phyloP scores from a whole-genome alignment of 2,329 filamentous ascomycete genomes.

The Lasiodiplodia theobromae region DNA sequence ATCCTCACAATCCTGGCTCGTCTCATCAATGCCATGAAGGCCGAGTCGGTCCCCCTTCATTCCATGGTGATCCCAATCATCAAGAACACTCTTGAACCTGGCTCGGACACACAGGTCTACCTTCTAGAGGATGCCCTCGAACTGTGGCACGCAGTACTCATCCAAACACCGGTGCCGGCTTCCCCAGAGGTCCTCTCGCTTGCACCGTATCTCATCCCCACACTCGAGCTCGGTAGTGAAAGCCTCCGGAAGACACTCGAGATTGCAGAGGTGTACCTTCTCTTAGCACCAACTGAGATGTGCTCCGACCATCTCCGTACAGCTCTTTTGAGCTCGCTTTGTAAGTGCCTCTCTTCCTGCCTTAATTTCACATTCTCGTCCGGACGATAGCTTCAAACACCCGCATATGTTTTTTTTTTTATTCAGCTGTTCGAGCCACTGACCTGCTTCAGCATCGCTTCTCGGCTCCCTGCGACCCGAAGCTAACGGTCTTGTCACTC shows the following conservation, averaged over 20 bases:
- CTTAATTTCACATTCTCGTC: not conserved
- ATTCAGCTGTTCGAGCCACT: not conserved
- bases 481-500: constrained; percentile 55
- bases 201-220: constrained; percentile 53
- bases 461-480: constrained; percentile 57
- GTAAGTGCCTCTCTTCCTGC: constrained; percentile 2
- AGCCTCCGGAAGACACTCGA: constrained; percentile 56
- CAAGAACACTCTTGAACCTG: constrained; percentile 76
- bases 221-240: constrained; percentile 58
- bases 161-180: constrained; percentile 59
- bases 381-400: too few species aligned
- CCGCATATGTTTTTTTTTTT: too few species aligned
- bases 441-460: constrained; percentile 46
- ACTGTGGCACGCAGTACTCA: constrained; percentile 81
- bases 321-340: constrained; percentile 44
- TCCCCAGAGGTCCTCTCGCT: constrained; percentile 52
- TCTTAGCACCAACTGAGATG: constrained; percentile 56
- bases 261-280: constrained; percentile 57
- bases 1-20: constrained; percentile 86
- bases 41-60: constrained; percentile 79
- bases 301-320: constrained; percentile 52
- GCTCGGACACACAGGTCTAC: constrained; percentile 69
- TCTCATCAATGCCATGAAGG: constrained; percentile 84
- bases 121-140: constrained; percentile 92
- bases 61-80: constrained; percentile 82